Conservation (phyloP, 495 filamentous ascomycete species). For the Penicillium argentinense region DNA sequence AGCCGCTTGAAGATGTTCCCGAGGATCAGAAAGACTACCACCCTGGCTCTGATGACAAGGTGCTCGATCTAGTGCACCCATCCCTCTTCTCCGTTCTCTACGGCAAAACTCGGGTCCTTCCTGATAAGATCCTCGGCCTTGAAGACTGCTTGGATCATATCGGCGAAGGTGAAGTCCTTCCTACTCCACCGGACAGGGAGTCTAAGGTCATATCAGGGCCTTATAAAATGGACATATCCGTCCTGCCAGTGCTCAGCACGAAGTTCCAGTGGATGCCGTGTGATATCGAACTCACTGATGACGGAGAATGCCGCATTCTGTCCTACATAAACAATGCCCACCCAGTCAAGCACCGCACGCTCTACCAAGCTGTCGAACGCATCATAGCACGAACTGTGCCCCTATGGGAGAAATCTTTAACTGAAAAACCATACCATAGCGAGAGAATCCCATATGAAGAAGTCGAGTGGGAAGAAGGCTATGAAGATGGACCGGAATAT, state of each 20-base stretch:
- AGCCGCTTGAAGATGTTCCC: slow-evolving; percentile 45
- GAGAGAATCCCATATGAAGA: slow-evolving; percentile 17
- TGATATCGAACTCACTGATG: slow-evolving; percentile 44
- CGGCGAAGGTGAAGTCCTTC: slow-evolving; percentile 39
- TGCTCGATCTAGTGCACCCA: slow-evolving; percentile 62
- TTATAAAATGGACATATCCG: neutral
- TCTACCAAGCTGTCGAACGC: slow-evolving; percentile 54
- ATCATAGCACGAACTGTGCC: slow-evolving; percentile 51
- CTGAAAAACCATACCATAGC: neutral
- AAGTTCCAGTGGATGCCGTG: slow-evolving; percentile 63
- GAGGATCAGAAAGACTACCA: slow-evolving; percentile 57
- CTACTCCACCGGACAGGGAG: slow-evolving; percentile 2
- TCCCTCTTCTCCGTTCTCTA: slow-evolving; percentile 61
- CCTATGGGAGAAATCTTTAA: slow-evolving; percentile 46
- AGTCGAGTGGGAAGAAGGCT: slow-evolving; percentile 15
- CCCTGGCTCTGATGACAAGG: slow-evolving; percentile 51
- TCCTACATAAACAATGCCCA: slow-evolving; percentile 65
- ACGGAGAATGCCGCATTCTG: slow-evolving; percentile 27
- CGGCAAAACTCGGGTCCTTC: slow-evolving; percentile 49
- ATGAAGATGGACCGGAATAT: neutral
- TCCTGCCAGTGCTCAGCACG: slow-evolving; percentile 11
- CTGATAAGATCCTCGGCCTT: slow-evolving; percentile 33
- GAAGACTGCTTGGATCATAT: slow-evolving; percentile 38
- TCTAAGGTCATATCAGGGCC: neutral
- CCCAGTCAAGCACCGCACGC: slow-evolving; percentile 39